phyloP scores from a whole-genome alignment of 371 early-diverging fungal genomes.

The Mortierella sp. region DNA sequence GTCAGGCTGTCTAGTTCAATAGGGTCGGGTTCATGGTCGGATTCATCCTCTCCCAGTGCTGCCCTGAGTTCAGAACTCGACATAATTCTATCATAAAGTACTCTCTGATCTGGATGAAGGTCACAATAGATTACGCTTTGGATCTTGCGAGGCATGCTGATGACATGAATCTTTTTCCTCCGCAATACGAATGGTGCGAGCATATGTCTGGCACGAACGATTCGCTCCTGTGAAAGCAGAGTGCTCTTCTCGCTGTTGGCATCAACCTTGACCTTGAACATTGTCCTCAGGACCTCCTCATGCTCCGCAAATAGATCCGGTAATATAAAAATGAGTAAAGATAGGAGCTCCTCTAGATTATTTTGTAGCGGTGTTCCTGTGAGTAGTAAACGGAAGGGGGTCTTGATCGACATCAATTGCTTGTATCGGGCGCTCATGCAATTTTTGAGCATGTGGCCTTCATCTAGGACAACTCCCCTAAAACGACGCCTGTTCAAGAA shows the following conservation, averaged over 20 bases:
- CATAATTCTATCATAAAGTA: constrained; percentile 61
- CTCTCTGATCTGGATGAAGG: constrained; percentile 60
- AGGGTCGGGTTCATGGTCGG: constrained; percentile 4
- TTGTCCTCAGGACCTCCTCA: constrained; percentile 64
- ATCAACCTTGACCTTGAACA: constrained; percentile 67
- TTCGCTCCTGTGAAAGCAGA: constrained; percentile 69
- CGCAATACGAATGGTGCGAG: constrained; percentile 87
- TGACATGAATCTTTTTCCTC: constrained; percentile 77
- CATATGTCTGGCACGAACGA: constrained; percentile 78
- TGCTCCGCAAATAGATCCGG: constrained; percentile 84
- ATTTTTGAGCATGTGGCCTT: constrained; percentile 96
- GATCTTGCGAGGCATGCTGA: constrained; percentile 75
- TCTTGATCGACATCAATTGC: constrained; percentile 77
- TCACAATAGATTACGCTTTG: constrained; percentile 62
- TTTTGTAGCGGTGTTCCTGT: constrained; percentile 93
- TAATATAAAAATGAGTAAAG: constrained; percentile 94
- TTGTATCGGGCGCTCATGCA: constrained; percentile 86
- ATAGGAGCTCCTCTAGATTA: constrained; percentile 83
- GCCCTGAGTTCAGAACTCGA: constrained; percentile 35
- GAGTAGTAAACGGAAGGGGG: constrained; percentile 78
- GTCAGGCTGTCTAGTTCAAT: constrained; percentile 45
- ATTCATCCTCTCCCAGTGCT: constrained; percentile 15
- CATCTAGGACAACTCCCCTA: constrained; percentile 89
- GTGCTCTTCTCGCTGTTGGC: constrained; percentile 51
- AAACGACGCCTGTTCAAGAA: constrained; percentile 72